Evolutionary conservation across 768 basidiomycete genomes (phyloP).

Genomic region (Leccinum truebloodii): DNA sequence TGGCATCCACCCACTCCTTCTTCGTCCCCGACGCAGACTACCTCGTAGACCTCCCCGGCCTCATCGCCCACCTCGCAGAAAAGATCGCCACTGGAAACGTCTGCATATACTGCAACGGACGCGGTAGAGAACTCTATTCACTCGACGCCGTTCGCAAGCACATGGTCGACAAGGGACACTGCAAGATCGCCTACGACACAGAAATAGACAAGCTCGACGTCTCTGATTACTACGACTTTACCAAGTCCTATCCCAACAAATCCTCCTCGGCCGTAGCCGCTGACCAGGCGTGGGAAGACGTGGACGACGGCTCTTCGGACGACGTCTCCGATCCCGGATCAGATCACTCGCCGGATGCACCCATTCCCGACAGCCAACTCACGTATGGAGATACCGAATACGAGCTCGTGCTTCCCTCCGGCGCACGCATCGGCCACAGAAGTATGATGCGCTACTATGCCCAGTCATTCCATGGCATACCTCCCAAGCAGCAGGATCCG

Average conservation of each 20-base stretch:
- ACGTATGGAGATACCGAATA: constrained; percentile 78
- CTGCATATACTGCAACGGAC: constrained; percentile 89
- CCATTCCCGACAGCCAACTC: constrained; percentile 53
- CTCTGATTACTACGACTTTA: constrained; percentile 94
- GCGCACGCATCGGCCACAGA: constrained; percentile 89
- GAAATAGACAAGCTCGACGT: constrained; percentile 81
- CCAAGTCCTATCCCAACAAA: constrained; percentile 68
- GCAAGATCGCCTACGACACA: constrained; percentile 90
- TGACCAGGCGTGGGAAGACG: constrained; percentile 41
- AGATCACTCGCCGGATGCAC: constrained; percentile 31
- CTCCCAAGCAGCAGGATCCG: constrained; percentile 53
- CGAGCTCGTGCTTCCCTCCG: constrained; percentile 93
- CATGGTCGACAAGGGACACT: constrained; percentile 95
- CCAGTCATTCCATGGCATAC: constrained; percentile 66
- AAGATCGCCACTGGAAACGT: constrained; percentile 92
- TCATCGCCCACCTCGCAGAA: constrained; percentile 85
- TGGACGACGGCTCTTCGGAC: constrained; percentile 25
- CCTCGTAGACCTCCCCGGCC: constrained; percentile 79
- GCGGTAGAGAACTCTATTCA: constrained; percentile 77
- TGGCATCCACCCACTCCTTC: constrained; percentile 88
- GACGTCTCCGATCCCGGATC: constrained; percentile 23
- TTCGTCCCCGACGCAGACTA: constrained; percentile 95
- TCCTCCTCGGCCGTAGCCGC: constrained; percentile 15
- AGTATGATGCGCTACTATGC: constrained; percentile 83
- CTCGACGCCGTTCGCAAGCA: constrained; percentile 91